phyloP scores from a whole-genome alignment of 768 basidiomycete species.

The Podaxis sp. region DNA sequence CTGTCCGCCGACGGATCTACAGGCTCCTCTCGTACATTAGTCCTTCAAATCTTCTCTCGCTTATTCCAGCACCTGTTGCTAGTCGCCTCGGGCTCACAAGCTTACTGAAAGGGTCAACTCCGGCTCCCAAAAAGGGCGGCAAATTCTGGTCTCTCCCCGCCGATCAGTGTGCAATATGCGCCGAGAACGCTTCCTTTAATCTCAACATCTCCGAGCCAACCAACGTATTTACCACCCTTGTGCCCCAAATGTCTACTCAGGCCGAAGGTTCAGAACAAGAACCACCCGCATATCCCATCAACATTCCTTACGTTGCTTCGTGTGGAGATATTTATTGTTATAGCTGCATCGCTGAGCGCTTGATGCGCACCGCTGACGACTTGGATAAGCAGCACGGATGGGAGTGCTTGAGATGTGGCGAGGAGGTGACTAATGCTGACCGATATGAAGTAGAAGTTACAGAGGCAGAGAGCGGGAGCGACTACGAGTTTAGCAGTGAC shows the following conservation, averaged over 20 bases:
- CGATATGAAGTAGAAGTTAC: constrained; percentile 49
- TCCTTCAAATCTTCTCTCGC: constrained; percentile 28
- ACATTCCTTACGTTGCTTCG: constrained; percentile 80
- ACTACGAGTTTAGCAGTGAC: constrained; percentile 62
- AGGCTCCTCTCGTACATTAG: constrained; percentile 34
- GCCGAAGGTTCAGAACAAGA: constrained; percentile 34
- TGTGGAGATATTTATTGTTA: constrained; percentile 93
- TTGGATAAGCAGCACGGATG: constrained; percentile 58
- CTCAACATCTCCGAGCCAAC: constrained; percentile 54
- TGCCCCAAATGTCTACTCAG: constrained; percentile 14
- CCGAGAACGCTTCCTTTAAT: constrained; percentile 67
- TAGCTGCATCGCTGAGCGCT: constrained; percentile 82
- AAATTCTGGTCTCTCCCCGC: constrained; percentile 68
- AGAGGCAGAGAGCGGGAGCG: constrained; percentile 44
- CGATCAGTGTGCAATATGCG: constrained; percentile 90
- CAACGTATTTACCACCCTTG: constrained; percentile 42
- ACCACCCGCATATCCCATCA: constrained; percentile 63
- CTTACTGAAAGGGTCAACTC: not conserved
- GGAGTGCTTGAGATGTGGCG: constrained; percentile 83
- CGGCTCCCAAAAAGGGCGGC: constrained; percentile 39
- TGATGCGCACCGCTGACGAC: constrained; percentile 73
- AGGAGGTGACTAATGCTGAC: constrained; percentile 62
- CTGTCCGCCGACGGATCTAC: constrained; percentile 56
- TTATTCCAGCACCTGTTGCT: constrained; percentile 27
- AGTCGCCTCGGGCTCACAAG: constrained; percentile 8